phyloP scores from a whole-genome alignment of 345 rosid genomes.

The Sisymbrium altissimum region DNA sequence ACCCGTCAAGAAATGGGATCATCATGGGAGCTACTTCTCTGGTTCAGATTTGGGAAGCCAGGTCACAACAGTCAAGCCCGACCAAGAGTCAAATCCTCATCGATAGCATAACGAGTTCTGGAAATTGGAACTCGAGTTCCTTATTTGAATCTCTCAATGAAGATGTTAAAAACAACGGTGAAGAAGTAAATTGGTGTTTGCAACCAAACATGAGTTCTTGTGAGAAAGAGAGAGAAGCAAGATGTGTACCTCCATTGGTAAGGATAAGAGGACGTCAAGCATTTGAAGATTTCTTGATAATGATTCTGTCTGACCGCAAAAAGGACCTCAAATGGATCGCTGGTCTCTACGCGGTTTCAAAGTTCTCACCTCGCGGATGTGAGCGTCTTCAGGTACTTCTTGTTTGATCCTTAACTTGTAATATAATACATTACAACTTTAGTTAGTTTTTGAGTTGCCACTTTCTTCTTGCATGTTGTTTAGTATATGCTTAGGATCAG shows the following conservation, averaged over 20 bases:
- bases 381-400: conserved; percentile 60
- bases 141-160: neutral
- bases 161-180: neutral
- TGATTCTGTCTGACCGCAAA: conserved; percentile 43
- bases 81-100: conserved; percentile 15
- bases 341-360: conserved; percentile 47
- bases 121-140: too few species aligned
- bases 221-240: conserved; percentile 45
- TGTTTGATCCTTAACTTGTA: neutral
- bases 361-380: conserved; percentile 57
- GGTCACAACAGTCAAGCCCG: conserved; percentile 40
- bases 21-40: conserved; percentile 67
- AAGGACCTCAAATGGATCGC: conserved; percentile 43
- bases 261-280: conserved; percentile 68
- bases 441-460: neutral
- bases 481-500: conserved; percentile 56
- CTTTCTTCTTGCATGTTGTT: neutral
- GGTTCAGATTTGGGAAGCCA: conserved; percentile 84
- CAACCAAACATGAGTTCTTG: conserved; percentile 28
- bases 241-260: conserved; percentile 28
- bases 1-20: conserved; percentile 1
- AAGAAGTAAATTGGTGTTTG: conserved; percentile 35
- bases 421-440: neutral
- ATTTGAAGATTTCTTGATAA: conserved; percentile 45
- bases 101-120: neutral